These are phyloP conservation scores for Casuarina equisetifolia DNA, from an alignment of 306 rosid genomes.

Conservation along the genomic window DNA sequence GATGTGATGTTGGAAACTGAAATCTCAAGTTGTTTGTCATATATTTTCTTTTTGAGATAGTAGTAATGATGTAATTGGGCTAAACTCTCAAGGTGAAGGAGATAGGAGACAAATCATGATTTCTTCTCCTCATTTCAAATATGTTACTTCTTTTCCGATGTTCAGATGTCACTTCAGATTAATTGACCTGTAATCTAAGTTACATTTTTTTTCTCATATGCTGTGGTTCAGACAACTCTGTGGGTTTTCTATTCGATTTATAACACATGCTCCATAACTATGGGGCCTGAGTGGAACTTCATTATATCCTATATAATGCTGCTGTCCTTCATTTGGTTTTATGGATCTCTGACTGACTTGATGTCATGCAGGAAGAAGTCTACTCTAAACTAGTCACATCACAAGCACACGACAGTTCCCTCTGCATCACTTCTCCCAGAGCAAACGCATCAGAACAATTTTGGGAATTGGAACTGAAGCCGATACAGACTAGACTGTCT, in stretches of 20 bases:
- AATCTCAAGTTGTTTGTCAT: neutral
- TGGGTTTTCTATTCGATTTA: neutral
- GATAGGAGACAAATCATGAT: neutral
- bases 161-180: neutral
- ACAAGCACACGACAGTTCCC: neutral
- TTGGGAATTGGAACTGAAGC: neutral
- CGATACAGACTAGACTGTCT: neutral
- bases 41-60: too few relatives aligned
- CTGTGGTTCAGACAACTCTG: neutral
- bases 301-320: neutral
- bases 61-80: too few relatives aligned
- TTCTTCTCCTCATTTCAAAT: neutral
- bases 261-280: neutral
- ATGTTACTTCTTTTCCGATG: neutral
- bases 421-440: neutral
- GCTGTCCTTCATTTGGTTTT: neutral
- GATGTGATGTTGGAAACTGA: neutral
- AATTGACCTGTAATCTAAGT: neutral
- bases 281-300: neutral
- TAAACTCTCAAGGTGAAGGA: too few relatives aligned
- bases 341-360: conserved; percentile 3
- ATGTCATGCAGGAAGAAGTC: conserved; percentile 22
- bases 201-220: neutral
- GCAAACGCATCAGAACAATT: neutral
- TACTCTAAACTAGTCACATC: neutral